Conservation (phyloP, 2,329 filamentous ascomycete species). For the Grosmannia huntii region DNA sequence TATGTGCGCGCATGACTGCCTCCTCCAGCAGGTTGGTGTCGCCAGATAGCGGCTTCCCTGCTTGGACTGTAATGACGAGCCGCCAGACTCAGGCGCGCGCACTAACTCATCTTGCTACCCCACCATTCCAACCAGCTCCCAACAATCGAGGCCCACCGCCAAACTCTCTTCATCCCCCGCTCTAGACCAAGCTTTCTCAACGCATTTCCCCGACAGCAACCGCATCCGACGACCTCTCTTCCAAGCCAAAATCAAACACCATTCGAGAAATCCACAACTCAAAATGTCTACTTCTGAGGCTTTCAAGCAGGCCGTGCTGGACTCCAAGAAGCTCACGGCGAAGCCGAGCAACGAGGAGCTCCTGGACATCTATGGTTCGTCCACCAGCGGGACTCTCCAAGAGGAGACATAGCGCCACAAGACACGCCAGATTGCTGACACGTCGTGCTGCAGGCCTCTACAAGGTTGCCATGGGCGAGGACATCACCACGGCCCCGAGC, state of each 20-base stretch:
- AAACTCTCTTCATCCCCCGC: not conserved
- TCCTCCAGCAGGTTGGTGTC: no score
- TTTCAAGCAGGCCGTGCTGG: constrained; percentile 44
- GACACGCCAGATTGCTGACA: not conserved
- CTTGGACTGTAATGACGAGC: not conserved
- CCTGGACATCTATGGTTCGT: constrained; percentile 46
- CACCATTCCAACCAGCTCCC: not conserved
- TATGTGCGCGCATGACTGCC: no score
- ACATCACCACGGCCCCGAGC: constrained; percentile 39
- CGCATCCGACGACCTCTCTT: not conserved
- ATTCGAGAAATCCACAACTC: not conserved
- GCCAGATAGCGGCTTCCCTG: no score
- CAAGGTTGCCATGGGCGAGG: constrained; percentile 45
- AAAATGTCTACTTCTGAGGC: constrained; percentile 20
- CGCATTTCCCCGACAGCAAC: not conserved
- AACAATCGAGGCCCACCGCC: not conserved
- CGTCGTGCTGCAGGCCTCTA: constrained; percentile 34
- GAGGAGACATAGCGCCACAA: no score
- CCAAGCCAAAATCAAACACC: not conserved
- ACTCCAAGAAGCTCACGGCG: constrained; percentile 54
- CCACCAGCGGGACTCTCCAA: not conserved
- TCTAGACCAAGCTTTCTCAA: not conserved
- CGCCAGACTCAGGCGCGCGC: no score
- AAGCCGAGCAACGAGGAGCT: constrained; percentile 54
- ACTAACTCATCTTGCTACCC: not conserved